phyloP scores from a whole-genome alignment of 306 rosid genomes.

The Hippophae tibetana region DNA sequence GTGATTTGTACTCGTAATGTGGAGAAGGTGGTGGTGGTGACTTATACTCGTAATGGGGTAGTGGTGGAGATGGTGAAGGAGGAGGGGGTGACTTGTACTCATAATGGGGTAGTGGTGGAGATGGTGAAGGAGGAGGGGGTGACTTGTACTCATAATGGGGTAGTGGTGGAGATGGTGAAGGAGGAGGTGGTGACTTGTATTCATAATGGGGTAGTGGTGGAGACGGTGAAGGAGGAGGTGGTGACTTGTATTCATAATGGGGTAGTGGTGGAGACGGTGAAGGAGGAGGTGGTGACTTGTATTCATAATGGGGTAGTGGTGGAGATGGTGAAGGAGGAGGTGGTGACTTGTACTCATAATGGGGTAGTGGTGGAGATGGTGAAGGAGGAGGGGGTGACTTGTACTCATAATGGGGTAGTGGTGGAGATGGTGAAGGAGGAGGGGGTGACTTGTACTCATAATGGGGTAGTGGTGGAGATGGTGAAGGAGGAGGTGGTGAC shows the following conservation, averaged over 20 bases:
- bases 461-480: no score
- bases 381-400: slow-evolving; percentile 25
- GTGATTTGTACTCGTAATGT: slow-evolving; percentile 24
- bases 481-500: slow-evolving; percentile 15
- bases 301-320: not conserved
- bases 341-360: slow-evolving; percentile 5
- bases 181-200: not conserved
- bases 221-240: not conserved
- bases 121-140: slow-evolving; percentile 13
- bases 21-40: slow-evolving; percentile 19
- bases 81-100: slow-evolving; percentile 5
- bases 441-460: no score
- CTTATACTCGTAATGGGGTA: slow-evolving; percentile 13
- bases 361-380: not conserved
- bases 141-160: slow-evolving; percentile 23
- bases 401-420: slow-evolving; percentile 1
- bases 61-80: not conserved
- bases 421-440: not conserved
- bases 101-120: slow-evolving; percentile 11
- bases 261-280: not conserved
- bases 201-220: slow-evolving; percentile 15
- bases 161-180: slow-evolving; percentile 8
- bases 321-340: not conserved
- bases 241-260: not conserved
- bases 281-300: slow-evolving; percentile 25